phyloP scores from a whole-genome alignment of 805 yeast species.

The Saccharomycodes ludwigii region DNA sequence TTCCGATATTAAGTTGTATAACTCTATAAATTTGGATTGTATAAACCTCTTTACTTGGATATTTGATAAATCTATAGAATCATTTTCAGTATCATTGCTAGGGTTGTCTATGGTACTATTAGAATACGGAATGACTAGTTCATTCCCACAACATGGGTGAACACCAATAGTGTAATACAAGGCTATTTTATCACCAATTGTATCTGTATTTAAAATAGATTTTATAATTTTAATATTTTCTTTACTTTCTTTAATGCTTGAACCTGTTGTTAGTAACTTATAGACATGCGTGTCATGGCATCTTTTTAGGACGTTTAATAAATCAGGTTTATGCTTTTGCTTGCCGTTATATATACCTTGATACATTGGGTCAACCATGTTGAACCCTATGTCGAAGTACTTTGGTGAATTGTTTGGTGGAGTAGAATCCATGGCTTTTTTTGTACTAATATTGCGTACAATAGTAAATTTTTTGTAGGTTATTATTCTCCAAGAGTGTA shows the following conservation, averaged over 20 bases:
- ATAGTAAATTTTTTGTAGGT: no score
- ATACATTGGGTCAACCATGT: slow-evolving; percentile 83
- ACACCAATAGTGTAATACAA: slow-evolving; percentile 87
- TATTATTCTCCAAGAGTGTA: no score
- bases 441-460: no score
- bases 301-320: slow-evolving; percentile 48
- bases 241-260: slow-evolving; percentile 54
- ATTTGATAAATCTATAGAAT: slow-evolving; percentile 8
- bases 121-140: slow-evolving; percentile 24
- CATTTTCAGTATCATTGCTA: slow-evolving; percentile 17
- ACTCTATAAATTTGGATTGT: slow-evolving; percentile 22
- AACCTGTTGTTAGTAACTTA: slow-evolving; percentile 72
- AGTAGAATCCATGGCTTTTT: no score
- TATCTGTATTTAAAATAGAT: no score
- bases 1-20: slow-evolving; percentile 37
- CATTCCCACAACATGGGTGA: slow-evolving; percentile 83
- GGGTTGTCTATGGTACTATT: slow-evolving; percentile 20
- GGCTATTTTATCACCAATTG: no score
- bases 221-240: slow-evolving; percentile 47
- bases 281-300: slow-evolving; percentile 56
- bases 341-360: slow-evolving; percentile 67
- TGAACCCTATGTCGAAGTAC: slow-evolving; percentile 46
- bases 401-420: no score
- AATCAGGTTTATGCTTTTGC: slow-evolving; percentile 54
- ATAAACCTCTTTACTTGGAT: slow-evolving; percentile 8